Percentiles rank a stretch among this genome's conserved stretches.
Evolutionary conservation across 495 filamentous ascomycete genomes (phyloP).

Genomic region (Xylaria nigripes): DNA sequence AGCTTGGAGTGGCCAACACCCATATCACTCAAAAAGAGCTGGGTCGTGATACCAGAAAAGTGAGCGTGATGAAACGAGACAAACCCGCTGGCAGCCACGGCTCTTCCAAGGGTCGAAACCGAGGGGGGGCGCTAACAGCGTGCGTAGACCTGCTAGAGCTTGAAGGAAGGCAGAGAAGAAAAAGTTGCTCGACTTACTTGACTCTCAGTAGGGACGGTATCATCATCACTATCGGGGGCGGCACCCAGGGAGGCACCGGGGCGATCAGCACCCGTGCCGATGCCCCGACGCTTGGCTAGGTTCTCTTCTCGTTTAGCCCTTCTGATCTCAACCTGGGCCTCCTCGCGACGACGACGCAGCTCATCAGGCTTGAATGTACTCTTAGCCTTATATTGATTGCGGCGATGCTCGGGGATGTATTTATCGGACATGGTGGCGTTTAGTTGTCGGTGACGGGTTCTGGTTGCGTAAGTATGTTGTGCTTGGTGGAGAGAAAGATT

Average conservation of each 20-base stretch:
- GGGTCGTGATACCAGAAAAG: too few relatives aligned
- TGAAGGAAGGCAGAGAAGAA: not conserved
- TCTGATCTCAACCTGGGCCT: slow-evolving; percentile 97
- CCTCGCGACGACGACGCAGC: slow-evolving; percentile 94
- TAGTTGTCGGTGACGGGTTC: slow-evolving; percentile 15
- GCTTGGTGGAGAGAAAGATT: slow-evolving; percentile 26
- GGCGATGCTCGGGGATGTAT: slow-evolving; percentile 98
- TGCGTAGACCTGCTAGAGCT: not conserved
- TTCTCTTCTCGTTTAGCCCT: slow-evolving; percentile 98
- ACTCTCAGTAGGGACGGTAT: slow-evolving; percentile 83
- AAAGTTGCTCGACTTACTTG: slow-evolving; percentile 61
- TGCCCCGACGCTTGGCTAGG: slow-evolving; percentile 94
- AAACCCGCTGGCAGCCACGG: not conserved
- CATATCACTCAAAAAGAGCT: too few relatives aligned
- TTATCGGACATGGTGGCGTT: slow-evolving; percentile 81
- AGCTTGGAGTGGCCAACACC: too few relatives aligned
- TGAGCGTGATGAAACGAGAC: not conserved
- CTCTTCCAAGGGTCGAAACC: not conserved
- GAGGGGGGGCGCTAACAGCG: not conserved
- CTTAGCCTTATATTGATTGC: slow-evolving; percentile 98
- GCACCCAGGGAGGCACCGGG: slow-evolving; percentile 80
- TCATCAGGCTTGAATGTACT: slow-evolving; percentile 98
- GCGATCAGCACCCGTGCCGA: slow-evolving; percentile 66
- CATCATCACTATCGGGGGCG: slow-evolving; percentile 94
- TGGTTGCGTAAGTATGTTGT: slow-evolving; percentile 23